phyloP scores from a whole-genome alignment of 1,139 yeast species.

The Geotrichum klebahnii region DNA sequence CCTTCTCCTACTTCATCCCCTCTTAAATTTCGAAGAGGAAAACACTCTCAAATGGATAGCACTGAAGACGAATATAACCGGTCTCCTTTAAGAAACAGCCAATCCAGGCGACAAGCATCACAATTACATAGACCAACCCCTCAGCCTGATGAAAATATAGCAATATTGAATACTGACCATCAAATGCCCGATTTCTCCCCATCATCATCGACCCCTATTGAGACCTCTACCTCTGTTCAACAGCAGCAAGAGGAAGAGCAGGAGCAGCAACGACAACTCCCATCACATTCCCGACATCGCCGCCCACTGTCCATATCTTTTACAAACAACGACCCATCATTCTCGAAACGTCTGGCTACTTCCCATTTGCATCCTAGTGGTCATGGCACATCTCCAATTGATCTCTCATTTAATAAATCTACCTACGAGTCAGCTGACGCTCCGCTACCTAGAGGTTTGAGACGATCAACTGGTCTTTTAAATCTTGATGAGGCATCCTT shows the following conservation, averaged over 20 bases:
- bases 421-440: slow-evolving; percentile 1
- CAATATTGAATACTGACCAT: too few species aligned
- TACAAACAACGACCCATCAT: slow-evolving; percentile 3
- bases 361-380: slow-evolving; percentile 7
- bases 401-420: not conserved
- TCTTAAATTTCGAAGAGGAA: slow-evolving; percentile 12
- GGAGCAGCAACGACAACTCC: not conserved
- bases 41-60: slow-evolving; percentile 6
- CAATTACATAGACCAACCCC: too few species aligned
- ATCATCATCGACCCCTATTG: not conserved
- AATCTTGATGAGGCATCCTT: slow-evolving; percentile 41
- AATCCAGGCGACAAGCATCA: too few species aligned
- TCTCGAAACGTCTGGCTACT: slow-evolving; percentile 16
- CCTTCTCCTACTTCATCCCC: slow-evolving; percentile 19
- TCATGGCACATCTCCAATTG: not conserved
- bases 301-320: slow-evolving; percentile 15
- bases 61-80: not conserved
- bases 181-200: not conserved
- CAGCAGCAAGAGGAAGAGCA: slow-evolving; percentile 6
- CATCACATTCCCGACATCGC: slow-evolving; percentile 1
- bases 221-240: too few species aligned
- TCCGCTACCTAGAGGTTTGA: slow-evolving; percentile 29
- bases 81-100: too few species aligned
- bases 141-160: too few species aligned
- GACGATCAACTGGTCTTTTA: slow-evolving; percentile 42